Percentiles rank a stretch among this genome's conserved stretches.
Evolutionary conservation across 2,329 filamentous ascomycete species (phyloP).

Genomic region (Colletotrichum tofieldiae): DNA sequence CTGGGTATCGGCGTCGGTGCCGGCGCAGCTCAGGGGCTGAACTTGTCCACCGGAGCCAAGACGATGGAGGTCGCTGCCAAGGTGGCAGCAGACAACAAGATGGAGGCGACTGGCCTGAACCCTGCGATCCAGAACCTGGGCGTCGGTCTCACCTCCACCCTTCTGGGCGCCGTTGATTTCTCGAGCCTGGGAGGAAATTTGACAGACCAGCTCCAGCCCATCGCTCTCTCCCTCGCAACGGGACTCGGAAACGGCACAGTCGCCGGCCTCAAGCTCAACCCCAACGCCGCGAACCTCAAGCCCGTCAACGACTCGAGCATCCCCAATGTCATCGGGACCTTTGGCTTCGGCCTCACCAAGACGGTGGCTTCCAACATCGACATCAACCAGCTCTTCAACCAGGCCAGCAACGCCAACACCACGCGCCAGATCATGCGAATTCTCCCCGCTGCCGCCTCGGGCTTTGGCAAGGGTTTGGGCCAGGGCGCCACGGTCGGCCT

Average conservation of each 20-base stretch:
- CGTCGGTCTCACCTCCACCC: conserved; percentile 49
- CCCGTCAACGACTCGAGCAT: conserved; percentile 45
- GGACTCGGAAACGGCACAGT: conserved; percentile 47
- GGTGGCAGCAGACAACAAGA: conserved; percentile 49
- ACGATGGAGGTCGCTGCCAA: conserved; percentile 42
- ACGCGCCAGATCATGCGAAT: conserved; percentile 42
- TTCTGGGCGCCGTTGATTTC: conserved; percentile 48
- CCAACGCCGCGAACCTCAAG: conserved; percentile 36
- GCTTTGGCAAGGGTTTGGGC: conserved; percentile 50
- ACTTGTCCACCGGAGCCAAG: conserved; percentile 41
- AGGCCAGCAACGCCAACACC: conserved; percentile 38
- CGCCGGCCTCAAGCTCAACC: conserved; percentile 45
- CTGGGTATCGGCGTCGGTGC: conserved; percentile 48
- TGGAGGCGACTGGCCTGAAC: conserved; percentile 50
- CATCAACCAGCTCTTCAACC: conserved; percentile 41
- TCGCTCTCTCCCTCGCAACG: conserved; percentile 45
- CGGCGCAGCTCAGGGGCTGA: conserved; percentile 47
- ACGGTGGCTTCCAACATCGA: conserved; percentile 48
- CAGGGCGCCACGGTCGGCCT: conserved; percentile 48
- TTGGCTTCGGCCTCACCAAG: conserved; percentile 50
- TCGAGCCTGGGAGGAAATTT: conserved; percentile 38
- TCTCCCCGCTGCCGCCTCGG: conserved; percentile 47
- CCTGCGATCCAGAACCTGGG: conserved; percentile 50
- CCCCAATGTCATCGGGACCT: conserved; percentile 46
- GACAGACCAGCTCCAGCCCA: conserved; percentile 40